Conservation (phyloP, 2,329 filamentous ascomycete species). For the Ceratocystis eucalypticola region DNA sequence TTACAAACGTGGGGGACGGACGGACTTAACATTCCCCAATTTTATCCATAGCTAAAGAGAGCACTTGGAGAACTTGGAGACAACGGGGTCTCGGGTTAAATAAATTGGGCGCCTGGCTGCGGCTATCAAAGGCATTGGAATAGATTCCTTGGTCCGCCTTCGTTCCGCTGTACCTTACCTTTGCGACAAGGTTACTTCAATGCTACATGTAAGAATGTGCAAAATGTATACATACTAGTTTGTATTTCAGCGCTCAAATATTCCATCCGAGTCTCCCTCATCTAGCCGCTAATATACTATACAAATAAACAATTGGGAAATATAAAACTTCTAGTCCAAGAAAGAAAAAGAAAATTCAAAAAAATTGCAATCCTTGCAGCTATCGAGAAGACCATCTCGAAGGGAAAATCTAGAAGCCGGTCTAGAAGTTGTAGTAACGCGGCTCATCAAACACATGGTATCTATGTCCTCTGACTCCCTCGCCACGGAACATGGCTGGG, state of each 20-base stretch:
- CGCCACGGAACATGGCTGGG: slow-evolving; percentile 67
- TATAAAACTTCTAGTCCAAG: slow-evolving; percentile 23
- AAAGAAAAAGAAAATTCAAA: neutral
- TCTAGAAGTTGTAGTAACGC: slow-evolving; percentile 44
- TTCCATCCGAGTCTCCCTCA: neutral
- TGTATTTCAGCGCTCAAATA: neutral
- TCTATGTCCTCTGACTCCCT: slow-evolving; percentile 74
- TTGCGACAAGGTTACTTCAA: too few relatives aligned
- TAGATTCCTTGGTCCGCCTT: neutral
- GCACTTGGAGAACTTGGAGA: neutral
- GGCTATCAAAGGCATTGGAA: neutral
- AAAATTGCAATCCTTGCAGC: too few relatives aligned
- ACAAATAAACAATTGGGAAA: neutral
- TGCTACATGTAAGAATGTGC: too few relatives aligned
- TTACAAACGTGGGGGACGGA: too few relatives aligned
- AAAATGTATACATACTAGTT: neutral
- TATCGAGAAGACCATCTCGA: too few relatives aligned
- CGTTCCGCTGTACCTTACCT: too few relatives aligned
- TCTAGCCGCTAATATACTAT: neutral
- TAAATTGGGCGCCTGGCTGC: neutral
- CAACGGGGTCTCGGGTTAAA: neutral
- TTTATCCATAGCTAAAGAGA: neutral
- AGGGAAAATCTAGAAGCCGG: too few relatives aligned
- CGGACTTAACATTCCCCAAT: neutral
- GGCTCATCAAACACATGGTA: slow-evolving; percentile 96